Evolutionary conservation across 2,329 filamentous ascomycete genomes (phyloP), one percentile per base, ranked within the genome.

Genomic region (Botrytis sinoallii): DNA sequence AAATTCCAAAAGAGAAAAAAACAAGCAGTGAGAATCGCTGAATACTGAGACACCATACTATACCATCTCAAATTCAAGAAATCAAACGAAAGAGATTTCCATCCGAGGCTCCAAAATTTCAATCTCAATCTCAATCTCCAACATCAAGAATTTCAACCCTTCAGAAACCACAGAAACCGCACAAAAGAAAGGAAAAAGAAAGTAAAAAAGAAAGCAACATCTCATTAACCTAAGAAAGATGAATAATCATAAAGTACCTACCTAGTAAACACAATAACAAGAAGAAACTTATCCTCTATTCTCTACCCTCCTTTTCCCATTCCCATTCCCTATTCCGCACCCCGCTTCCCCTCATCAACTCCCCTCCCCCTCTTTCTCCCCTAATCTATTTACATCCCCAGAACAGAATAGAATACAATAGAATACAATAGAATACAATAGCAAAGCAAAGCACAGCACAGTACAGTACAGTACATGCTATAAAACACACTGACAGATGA

Each of bases 131-230:
- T 3, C 25, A 55, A n/a, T 16, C 25, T n/a, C 52, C 16, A 6
- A 55, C 25, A 16, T 20, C 55, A 18, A 57, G n/a, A 18, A 57
- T 8, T 6, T 18, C 55, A 20, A 32, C 8, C 16, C 55, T 20
- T 20, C 14, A 32, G 32, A 32, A 32, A 32, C 32, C 32, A 32
- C 32, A 7, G 25, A 52, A n/a, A 52, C 12, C 25, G 4, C 12
- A 52, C 1, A 52, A n/a, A n/a, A 52, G 48, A n/a, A 52, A n/a
- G 4, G 3, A 6, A 14, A 52, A n/a, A n/a, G 4, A n/a, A n/a
- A 14, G 10, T 2, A 6, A 6, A 14, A 52, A n/a, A n/a, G 8
- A n/a, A n/a, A 14, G 10, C 4, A 3, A 3, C 9, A 5, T 1
- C 25, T 14, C 5, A 14, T 3, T 7, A n/a, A n/a, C 7, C 48